Conservation (phyloP, 2,329 filamentous ascomycete genomes). For the Ploettnerulaceae sp. region DNA sequence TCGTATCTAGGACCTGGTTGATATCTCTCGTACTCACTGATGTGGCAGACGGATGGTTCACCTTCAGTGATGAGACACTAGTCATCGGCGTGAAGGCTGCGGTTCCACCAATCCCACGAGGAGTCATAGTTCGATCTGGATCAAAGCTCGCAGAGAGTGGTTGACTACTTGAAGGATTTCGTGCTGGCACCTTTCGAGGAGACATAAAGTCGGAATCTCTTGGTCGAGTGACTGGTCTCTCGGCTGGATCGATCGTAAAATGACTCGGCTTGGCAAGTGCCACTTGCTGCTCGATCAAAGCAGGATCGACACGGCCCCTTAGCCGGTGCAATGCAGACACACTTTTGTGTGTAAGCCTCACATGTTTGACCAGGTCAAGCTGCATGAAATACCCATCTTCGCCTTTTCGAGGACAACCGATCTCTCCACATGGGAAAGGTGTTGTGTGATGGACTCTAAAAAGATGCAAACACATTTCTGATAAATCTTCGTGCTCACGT, state of each 20-base stretch:
- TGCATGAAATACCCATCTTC: conserved; percentile 28
- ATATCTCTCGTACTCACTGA: background rate
- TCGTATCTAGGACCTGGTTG: conserved; percentile 8
- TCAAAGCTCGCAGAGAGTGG: conserved; percentile 17
- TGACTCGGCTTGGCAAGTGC: background rate
- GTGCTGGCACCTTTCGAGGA: conserved; percentile 2
- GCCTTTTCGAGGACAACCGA: conserved; percentile 23
- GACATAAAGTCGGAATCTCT: conserved; percentile 22
- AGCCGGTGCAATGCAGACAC: conserved; percentile 22
- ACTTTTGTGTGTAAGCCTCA: conserved; percentile 21
- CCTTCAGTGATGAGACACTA: conserved; percentile 24
- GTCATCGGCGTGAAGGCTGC: conserved; percentile 25
- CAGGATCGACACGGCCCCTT: conserved; percentile 23
- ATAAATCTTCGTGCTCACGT: conserved; percentile 22
- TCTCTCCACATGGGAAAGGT: conserved; percentile 29
- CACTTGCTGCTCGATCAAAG: conserved; percentile 17
- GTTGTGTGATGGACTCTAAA: conserved; percentile 26
- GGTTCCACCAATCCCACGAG: conserved; percentile 10
- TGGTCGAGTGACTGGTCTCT: conserved; percentile 4
- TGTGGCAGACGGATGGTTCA: conserved; percentile 21
- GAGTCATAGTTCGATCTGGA: conserved; percentile 18
- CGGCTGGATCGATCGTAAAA: background rate
- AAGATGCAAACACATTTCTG: conserved; percentile 28
- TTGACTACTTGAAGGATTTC: conserved; percentile 10
- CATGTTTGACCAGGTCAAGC: conserved; percentile 26